Evolutionary conservation across 129 eudicot species (phyloP).

Genomic region (Kitagawia praeruptora): DNA sequence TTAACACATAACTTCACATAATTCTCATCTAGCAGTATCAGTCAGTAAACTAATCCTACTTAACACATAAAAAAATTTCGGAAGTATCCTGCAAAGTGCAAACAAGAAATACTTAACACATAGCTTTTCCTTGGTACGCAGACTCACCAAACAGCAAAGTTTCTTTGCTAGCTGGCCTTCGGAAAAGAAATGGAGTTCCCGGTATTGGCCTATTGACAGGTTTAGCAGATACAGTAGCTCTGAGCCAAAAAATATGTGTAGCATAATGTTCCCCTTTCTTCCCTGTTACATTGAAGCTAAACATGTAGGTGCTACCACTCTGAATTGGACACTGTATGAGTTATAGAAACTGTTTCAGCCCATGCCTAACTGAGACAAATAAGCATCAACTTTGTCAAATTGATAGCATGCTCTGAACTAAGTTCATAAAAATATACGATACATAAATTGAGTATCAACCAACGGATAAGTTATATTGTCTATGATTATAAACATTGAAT

Average conservation of each 20-base stretch:
- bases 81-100: no score
- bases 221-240: slow-evolving; percentile 30
- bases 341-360: slow-evolving; percentile 51
- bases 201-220: slow-evolving; percentile 46
- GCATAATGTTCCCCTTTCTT: slow-evolving; percentile 59
- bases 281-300: slow-evolving; percentile 50
- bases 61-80: no score
- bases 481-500: no score
- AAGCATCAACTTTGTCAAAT: not conserved
- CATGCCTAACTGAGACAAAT: slow-evolving; percentile 36
- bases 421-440: no score
- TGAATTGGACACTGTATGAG: slow-evolving; percentile 51
- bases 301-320: slow-evolving; percentile 39
- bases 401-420: not conserved
- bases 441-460: no score
- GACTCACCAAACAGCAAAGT: slow-evolving; percentile 34
- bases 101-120: not conserved
- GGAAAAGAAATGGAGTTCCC: slow-evolving; percentile 43
- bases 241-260: slow-evolving; percentile 10
- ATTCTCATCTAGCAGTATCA: not conserved
- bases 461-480: no score
- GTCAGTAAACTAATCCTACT: not conserved
- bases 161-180: slow-evolving; percentile 37
- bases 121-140: not conserved
- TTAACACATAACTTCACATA: not conserved